Percentiles rank a stretch among this genome's conserved stretches.
phyloP scores from a whole-genome alignment of 148 eudicot genomes.

The Camellia lanceoleosa region DNA sequence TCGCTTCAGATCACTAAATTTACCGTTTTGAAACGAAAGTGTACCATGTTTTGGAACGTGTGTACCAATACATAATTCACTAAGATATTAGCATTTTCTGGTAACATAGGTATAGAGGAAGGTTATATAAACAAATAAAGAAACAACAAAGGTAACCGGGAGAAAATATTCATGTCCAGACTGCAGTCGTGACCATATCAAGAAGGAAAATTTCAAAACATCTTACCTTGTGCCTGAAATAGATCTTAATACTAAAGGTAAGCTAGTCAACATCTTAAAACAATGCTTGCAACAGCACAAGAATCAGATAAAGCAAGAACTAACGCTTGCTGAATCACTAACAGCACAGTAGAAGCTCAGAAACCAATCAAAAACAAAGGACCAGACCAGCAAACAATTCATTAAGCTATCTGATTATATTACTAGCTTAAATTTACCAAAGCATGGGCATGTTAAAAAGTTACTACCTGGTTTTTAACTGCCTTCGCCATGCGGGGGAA shows the following conservation, averaged over 20 bases:
- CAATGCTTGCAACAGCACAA: background rate
- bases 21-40: no score
- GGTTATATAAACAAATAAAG: no score
- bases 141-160: no score
- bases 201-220: background rate
- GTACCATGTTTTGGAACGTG: no score
- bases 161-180: no score
- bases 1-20: no score
- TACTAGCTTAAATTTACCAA: background rate
- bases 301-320: background rate
- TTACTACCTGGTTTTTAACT: conserved; percentile 74
- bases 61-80: no score
- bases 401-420: background rate
- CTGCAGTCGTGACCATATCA: background rate
- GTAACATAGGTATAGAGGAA: background rate
- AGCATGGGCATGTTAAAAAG: background rate
- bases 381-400: background rate
- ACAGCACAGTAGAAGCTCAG: no score
- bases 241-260: background rate
- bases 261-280: background rate
- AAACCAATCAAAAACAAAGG: background rate
- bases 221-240: no score
- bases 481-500: conserved; percentile 85
- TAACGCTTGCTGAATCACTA: no score
- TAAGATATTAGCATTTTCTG: no score